Percentiles rank a stretch among this genome's conserved stretches.
Evolutionary conservation across 805 yeast species (phyloP).

Genomic region (Candida insectalens): DNA sequence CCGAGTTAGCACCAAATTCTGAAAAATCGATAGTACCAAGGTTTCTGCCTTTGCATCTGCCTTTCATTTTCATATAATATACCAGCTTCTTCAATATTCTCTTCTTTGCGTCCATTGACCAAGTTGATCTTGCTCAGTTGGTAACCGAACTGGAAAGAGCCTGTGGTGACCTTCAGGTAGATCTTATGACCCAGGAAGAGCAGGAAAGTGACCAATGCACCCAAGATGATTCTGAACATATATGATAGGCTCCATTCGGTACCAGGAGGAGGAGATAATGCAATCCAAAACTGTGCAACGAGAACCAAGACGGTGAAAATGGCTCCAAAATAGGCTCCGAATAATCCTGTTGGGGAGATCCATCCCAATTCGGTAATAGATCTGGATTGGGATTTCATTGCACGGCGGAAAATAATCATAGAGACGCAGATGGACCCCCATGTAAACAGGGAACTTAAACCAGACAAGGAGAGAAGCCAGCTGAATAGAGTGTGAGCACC

Average conservation of each 20-base stretch:
- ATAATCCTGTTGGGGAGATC: slow-evolving; percentile 31
- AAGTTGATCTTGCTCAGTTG: slow-evolving; percentile 14
- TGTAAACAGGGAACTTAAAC: slow-evolving; percentile 37
- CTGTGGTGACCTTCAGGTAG: slow-evolving; percentile 6
- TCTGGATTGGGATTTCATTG: slow-evolving; percentile 33
- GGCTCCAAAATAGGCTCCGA: slow-evolving; percentile 32
- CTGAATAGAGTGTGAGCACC: slow-evolving; percentile 28
- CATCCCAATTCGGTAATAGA: slow-evolving; percentile 30
- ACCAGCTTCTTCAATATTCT: slow-evolving; percentile 11
- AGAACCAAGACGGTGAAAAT: slow-evolving; percentile 27
- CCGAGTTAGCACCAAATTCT: slow-evolving; percentile 35
- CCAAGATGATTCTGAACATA: slow-evolving; percentile 37
- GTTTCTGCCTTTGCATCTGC: slow-evolving; percentile 24
- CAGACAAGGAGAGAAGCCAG: slow-evolving; percentile 42
- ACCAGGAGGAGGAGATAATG: slow-evolving; percentile 31
- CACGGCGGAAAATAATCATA: slow-evolving; percentile 36
- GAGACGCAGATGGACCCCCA: slow-evolving; percentile 39
- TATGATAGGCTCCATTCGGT: slow-evolving; percentile 14
- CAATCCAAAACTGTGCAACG: slow-evolving; percentile 38
- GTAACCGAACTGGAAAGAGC: slow-evolving; percentile 8
- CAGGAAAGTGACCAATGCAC: slow-evolving; percentile 34
- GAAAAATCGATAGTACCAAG: slow-evolving; percentile 24
- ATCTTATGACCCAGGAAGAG: slow-evolving; percentile 36
- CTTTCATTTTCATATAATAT: slow-evolving; percentile 36
- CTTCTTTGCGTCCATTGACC: slow-evolving; percentile 8